Base-by-base conservation (phyloP, 2,329 filamentous ascomycete species). In the Sporothrix pseudoabietina region DNA sequence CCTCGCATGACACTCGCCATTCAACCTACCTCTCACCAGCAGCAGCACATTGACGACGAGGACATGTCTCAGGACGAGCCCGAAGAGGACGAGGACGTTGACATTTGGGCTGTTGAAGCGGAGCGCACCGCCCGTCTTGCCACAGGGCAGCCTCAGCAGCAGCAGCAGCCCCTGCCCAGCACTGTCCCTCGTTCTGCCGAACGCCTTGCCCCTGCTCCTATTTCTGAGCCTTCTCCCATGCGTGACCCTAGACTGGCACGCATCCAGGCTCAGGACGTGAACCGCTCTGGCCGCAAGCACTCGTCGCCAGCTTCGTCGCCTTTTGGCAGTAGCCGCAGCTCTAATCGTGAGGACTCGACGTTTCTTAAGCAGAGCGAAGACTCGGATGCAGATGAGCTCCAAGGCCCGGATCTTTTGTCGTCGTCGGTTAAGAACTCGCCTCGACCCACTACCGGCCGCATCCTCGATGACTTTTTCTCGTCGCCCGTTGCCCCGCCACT, bases 21-120 rank as follows among this genome's bases (percentile, higher is more conserved):
- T 19, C n/a, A 16, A 1, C 49, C 61, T 22, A 26, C 19, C n/a
- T 30, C 10, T n/a, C 30, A 44, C 8, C n/a, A 57, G 49, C 26
- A 52, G n/a, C 66, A 26, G 6, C 4, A 35, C 6, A 26, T n/a
- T 16, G 30, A 22, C n/a, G 66, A 71, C 7, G 70, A 57, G 9
- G 65, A 72, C 7, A 35, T 72, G n/a, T 30, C 10, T 26, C 26
- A 41, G 19, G 44, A 7, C 16, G 57, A 10, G 16, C n/a, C 9
- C 14, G 76, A 75, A 1, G 73, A 76, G 8, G 84, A 85, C n/a
- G 83, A 84, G 3, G 85, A 84, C 12, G 81, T 80, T 3, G 84
- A 89, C 75, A 83, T 90, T 12, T 90, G 87, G 87, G 87, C 86
- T 44, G 77, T 88, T 32, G 88, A 89, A 77, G 87, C 87, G 12